phyloP scores from a whole-genome alignment of 179 eudicot genomes.

The Beta macrorhiza region DNA sequence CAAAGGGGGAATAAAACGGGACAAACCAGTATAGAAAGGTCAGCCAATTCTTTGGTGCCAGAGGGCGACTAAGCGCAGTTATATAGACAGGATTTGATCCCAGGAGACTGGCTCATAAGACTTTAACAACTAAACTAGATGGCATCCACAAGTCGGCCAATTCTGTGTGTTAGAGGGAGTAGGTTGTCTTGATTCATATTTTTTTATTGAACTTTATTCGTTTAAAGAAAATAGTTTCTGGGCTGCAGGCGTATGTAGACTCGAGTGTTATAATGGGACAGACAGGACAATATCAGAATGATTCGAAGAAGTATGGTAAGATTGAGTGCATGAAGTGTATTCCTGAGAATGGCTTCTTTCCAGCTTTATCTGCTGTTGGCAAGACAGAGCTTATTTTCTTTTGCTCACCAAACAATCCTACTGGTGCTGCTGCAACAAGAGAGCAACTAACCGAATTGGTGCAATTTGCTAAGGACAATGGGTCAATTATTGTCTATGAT shows the following conservation, averaged over 20 bases:
- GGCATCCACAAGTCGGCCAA: no score
- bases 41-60: no score
- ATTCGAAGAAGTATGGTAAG: constrained; percentile 56
- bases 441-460: constrained; percentile 68
- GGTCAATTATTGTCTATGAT: constrained; percentile 85
- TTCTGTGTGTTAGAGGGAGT: neutral
- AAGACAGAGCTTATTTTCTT: constrained; percentile 86
- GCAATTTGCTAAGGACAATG: constrained; percentile 72
- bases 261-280: constrained; percentile 93
- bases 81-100: no score
- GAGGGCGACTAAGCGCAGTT: no score
- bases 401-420: constrained; percentile 97
- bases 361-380: constrained; percentile 59
- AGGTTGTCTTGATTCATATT: neutral
- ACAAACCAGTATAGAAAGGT: no score
- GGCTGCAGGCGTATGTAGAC: constrained; percentile 83
- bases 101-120: no score
- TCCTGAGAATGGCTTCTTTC: constrained; percentile 82
- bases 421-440: constrained; percentile 84
- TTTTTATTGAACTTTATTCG: neutral
- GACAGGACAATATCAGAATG: constrained; percentile 63
- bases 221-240: neutral
- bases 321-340: constrained; percentile 91
- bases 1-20: neutral
- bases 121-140: no score